Evolutionary conservation across 306 rosid species (phyloP).

Genomic region (Quercus robur): DNA sequence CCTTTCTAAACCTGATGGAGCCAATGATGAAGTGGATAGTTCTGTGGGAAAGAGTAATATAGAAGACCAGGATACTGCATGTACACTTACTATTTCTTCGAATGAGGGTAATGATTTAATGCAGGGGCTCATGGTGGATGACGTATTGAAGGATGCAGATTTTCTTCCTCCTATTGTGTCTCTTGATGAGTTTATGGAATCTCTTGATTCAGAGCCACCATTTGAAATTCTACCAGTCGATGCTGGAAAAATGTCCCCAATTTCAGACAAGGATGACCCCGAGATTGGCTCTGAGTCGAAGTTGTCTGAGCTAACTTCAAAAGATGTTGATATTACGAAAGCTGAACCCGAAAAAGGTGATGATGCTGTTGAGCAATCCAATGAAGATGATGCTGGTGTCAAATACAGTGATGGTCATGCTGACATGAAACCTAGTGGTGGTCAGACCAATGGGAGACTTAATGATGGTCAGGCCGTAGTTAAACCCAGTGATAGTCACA

Average conservation of each 20-base stretch:
- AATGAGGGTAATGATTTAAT: constrained; percentile 58
- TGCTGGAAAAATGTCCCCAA: constrained; percentile 38
- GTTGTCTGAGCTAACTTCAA: constrained; percentile 33
- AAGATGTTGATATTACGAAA: constrained; percentile 21
- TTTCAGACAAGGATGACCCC: constrained; percentile 43
- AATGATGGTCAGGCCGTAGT: neutral
- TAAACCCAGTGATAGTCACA: constrained; percentile 22
- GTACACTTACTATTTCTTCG: constrained; percentile 57
- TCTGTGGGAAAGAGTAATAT: constrained; percentile 35
- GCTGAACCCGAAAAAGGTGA: constrained; percentile 28
- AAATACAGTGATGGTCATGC: constrained; percentile 15
- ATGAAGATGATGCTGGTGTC: constrained; percentile 4
- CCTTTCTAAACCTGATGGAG: constrained; percentile 32
- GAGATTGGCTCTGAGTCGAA: constrained; percentile 38
- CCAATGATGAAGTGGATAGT: constrained; percentile 24
- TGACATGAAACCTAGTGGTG: constrained; percentile 5
- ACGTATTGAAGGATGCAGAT: constrained; percentile 68
- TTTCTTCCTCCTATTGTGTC: constrained; percentile 85
- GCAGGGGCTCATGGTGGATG: constrained; percentile 87
- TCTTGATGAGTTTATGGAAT: constrained; percentile 93
- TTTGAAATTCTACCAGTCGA: constrained; percentile 55
- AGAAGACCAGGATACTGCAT: constrained; percentile 30
- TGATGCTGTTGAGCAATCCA: constrained; percentile 28
- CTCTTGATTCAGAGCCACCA: constrained; percentile 78
- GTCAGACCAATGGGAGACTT: constrained; percentile 2